Base-by-base conservation (phyloP, 2,329 filamentous ascomycete species). In the Pseudogymnoascus sp. region DNA sequence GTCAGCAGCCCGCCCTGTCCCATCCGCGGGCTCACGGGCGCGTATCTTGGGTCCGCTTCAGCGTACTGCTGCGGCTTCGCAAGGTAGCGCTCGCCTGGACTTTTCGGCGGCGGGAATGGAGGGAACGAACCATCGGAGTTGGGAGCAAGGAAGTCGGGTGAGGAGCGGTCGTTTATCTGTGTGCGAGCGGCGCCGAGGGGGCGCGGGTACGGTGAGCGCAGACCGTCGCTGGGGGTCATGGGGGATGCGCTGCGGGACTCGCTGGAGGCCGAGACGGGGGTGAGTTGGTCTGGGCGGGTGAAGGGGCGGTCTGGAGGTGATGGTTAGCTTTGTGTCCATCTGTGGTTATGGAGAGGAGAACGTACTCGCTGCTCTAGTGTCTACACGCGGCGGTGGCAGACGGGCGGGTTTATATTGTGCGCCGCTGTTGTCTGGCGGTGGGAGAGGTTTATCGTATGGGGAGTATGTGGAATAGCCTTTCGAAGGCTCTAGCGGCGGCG, bases 241-340 rank as follows among this genome's bases (percentile, higher is more conserved):
- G 88, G 87, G n/a, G 89, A 90, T 26, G 82, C 78, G 64, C 82
- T 83, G 67, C 80, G 82, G 42, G 85, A 86, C 61, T 82, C 82
- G 68, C 81, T 83, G 21, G 81, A 81, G 63, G 80, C 81, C 74
- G 86, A 90, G 60, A 83, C 77, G 60, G 87, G 87, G 10, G 87
- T 90, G 64, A 87, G 76, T 72, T 87, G 81, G 62, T 81, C 83
- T 61, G 81, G 79, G 40, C 78, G 81, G 65, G 79, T 71, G 69
- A 80, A 87, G 23, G 79, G 77, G 64, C 79, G 78, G 69, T 87
- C 84, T 87, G 66, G 31, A 13, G 19, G 4, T 53, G 40, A 63
- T 15, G 60, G 73, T 79, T 70, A 80, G 76, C 66, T 70, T 19
- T 23, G 42, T 47, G 42, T 47, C 7, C 26, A 2, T 13, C 10